Evolutionary conservation across 345 rosid genomes (phyloP), one percentile per base, ranked within the genome.

Genomic region (Orychophragmus violaceus): DNA sequence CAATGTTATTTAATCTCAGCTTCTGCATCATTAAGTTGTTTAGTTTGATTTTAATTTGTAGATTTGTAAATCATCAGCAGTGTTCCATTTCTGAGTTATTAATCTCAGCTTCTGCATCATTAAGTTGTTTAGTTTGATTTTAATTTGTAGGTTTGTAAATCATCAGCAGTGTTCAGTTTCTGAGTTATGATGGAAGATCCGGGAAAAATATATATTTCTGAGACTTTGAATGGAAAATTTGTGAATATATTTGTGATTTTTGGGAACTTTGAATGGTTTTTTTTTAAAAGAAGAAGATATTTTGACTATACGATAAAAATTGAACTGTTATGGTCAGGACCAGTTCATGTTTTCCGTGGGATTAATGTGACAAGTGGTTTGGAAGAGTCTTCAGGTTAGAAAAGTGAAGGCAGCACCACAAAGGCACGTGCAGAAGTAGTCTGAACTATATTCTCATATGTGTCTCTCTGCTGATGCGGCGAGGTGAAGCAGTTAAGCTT

Each of bases 391-490:
- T 74, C 45, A 49, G 46, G 57, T 64, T 18, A 18, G 45, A 17
- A 50, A 50, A 44, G 17, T 49, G 54, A 56, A 41, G 46, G 19
- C 46, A 14, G 46, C 46, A 14, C 19, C 46, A n/a, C n/a, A 41
- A 41, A 41, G 46, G 19, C 46, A 41, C 46, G 46, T 41, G 72
- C 41, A 51, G 41, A 39, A 59, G 42, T 41, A 42, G 16, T 66
- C 63, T 51, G 57, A 51, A 22, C 18, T 32, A 6, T 23, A 41
- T 51, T 59, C 23, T 72, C 19, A 8, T 55, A 56, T 23, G 65
- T 56, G 63, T 48, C 52, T 48, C 27, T n/a, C n/a, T n/a, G n/a
- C n/a, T 46, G 44, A 57, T 72, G 71, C 71, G 76, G 71, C 76
- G 60, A 48, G 42, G 45, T 64, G 76, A 72, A 64, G 35, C 57